Evolutionary conservation across 73 alveolate genomes (phyloP).

Genomic region (Paramecium pentaurelia): DNA sequence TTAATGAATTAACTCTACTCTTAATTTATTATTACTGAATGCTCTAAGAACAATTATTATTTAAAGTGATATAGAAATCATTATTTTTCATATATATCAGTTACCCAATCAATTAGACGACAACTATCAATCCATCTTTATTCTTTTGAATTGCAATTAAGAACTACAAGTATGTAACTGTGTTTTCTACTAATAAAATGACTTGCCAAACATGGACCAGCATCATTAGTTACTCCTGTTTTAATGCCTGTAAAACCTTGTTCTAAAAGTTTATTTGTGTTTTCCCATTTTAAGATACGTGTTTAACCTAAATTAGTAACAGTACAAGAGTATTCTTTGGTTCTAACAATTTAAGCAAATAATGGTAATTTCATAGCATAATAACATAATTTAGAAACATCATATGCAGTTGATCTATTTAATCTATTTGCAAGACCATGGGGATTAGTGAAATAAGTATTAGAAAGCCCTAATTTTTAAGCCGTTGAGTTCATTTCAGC

Average conservation of each 20-base stretch:
- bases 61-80: neutral
- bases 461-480: conserved; percentile 59
- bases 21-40: too few species aligned
- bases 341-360: conserved; percentile 60
- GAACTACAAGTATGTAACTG: neutral
- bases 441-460: conserved; percentile 76
- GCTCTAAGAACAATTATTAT: neutral
- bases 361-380: conserved; percentile 59
- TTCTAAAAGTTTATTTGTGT: conserved; percentile 72
- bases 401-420: conserved; percentile 77
- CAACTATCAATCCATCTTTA: conserved; percentile 52
- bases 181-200: neutral
- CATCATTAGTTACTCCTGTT: conserved; percentile 76
- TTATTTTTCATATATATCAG: conserved; percentile 27
- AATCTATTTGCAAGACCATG: conserved; percentile 76
- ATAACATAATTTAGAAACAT: conserved; percentile 66
- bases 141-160: conserved; percentile 53
- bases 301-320: neutral
- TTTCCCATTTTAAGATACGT: conserved; percentile 60
- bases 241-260: conserved; percentile 70
- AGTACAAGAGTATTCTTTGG: conserved; percentile 50
- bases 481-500: conserved; percentile 77
- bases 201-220: conserved; percentile 70
- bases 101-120: conserved; percentile 49
- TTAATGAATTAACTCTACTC: neutral